Conservation (phyloP, 306 rosid genomes). For the Cucurbita maxima region DNA sequence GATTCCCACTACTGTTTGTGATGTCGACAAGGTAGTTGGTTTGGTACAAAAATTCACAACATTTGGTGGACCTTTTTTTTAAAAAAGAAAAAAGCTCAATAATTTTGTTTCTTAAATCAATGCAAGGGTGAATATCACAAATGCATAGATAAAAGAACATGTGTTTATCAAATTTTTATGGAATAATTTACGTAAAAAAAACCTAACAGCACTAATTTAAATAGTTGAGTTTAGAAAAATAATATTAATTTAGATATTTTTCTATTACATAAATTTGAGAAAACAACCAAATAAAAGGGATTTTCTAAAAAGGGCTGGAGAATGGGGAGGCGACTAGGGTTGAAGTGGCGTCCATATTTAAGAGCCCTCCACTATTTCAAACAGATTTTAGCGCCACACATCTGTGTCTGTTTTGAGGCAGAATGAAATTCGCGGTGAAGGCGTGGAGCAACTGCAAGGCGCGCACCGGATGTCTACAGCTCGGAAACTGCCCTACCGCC, state of each 20-base stretch:
- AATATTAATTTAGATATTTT: too few species aligned
- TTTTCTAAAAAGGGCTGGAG: neutral
- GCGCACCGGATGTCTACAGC: constrained; percentile 44
- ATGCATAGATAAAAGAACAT: too few species aligned
- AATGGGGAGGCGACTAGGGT: neutral
- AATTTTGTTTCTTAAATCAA: too few species aligned
- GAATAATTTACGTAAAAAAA: too few species aligned
- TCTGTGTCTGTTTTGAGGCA: neutral
- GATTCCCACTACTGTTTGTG: neutral
- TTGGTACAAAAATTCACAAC: neutral
- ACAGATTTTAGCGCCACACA: neutral
- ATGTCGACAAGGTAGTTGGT: neutral
- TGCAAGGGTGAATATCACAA: too few species aligned
- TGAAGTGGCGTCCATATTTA: neutral
- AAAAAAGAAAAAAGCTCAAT: too few species aligned
- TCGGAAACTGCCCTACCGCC: constrained; percentile 31
- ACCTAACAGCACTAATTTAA: too few species aligned
- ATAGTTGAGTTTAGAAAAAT: too few species aligned
- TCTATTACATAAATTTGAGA: neutral
- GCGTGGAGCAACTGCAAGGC: constrained; percentile 49
- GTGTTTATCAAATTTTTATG: too few species aligned
- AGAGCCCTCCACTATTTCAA: neutral
- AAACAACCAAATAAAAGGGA: neutral
- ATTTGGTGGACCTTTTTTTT: constrained; percentile 13
- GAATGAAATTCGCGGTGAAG: constrained; percentile 56